Evolutionary conservation across 2,329 filamentous ascomycete species (phyloP).

Genomic region (Aspergillus pseudoviridinutans): DNA sequence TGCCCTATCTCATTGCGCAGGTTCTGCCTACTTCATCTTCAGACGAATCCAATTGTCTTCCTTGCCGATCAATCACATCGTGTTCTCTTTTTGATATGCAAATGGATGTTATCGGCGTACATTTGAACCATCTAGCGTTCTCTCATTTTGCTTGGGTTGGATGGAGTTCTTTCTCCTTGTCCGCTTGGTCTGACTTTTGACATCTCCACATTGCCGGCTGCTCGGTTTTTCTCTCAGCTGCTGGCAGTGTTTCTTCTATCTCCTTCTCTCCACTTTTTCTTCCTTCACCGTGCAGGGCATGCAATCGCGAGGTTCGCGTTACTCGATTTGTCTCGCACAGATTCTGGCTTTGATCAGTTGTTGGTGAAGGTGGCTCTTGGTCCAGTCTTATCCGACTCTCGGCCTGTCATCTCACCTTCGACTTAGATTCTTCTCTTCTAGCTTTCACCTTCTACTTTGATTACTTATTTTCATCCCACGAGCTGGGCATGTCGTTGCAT

Average conservation of each 20-base stretch:
- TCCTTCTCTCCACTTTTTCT: conserved; percentile 5
- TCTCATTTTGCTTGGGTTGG: conserved; percentile 25
- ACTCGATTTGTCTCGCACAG: background rate
- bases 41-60: conserved; percentile 2
- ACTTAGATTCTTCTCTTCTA: conserved; percentile 4
- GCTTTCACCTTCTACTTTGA: conserved; percentile 1
- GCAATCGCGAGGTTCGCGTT: background rate
- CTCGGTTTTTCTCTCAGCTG: conserved; percentile 14
- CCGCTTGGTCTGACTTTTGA: conserved; percentile 17
- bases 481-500: conserved; percentile 14
- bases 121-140: conserved; percentile 27
- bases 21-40: conserved; percentile 10
- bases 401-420: background rate
- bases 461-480: conserved; percentile 14
- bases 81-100: conserved; percentile 6
- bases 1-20: conserved; percentile 4
- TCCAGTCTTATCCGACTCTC: background rate
- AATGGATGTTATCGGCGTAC: conserved; percentile 14
- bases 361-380: background rate
- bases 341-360: background rate
- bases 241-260: conserved; percentile 10
- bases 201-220: conserved; percentile 17
- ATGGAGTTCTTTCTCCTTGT: conserved; percentile 24
- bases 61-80: background rate
- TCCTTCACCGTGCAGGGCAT: conserved; percentile 1